phyloP scores from a whole-genome alignment of 805 yeast species.

The Pichia sporocuriosa region DNA sequence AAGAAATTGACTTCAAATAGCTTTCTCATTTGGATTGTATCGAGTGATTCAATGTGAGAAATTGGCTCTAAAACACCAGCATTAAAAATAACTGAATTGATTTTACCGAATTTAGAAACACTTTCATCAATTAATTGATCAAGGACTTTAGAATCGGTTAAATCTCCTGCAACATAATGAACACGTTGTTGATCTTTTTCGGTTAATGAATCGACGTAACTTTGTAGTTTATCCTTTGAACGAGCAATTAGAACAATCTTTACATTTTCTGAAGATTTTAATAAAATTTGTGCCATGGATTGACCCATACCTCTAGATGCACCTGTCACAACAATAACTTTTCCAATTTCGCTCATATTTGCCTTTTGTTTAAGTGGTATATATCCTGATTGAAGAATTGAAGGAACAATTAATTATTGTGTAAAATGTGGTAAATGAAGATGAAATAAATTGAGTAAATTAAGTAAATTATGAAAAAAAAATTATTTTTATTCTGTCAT shows the following conservation, averaged over 20 bases:
- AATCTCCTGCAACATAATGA: constrained; percentile 52
- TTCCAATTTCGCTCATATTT: background rate
- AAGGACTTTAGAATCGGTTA: constrained; percentile 34
- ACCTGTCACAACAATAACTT: constrained; percentile 45
- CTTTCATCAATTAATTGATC: constrained; percentile 9
- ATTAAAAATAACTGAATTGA: constrained; percentile 65
- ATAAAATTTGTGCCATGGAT: constrained; percentile 50
- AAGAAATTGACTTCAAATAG: constrained; percentile 75
- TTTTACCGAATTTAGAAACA: constrained; percentile 38
- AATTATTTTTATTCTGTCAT: no score
- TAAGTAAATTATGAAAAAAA: no score
- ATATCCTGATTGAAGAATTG: no score
- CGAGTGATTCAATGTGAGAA: constrained; percentile 36
- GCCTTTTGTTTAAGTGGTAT: background rate
- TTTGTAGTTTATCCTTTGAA: constrained; percentile 39
- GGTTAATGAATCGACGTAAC: constrained; percentile 30
- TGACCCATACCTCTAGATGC: constrained; percentile 79
- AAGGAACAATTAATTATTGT: no score
- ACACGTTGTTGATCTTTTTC: constrained; percentile 47
- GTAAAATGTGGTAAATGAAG: no score
- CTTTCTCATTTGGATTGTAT: constrained; percentile 50
- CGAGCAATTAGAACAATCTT: constrained; percentile 74
- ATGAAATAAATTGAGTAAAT: no score
- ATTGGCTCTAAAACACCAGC: constrained; percentile 87
- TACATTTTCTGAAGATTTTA: constrained; percentile 29